These are phyloP conservation scores for bread wheat (Triticum aestivum) DNA, from an alignment of 176 grass and related monocot genomes.

Conservation along the genomic window DNA sequence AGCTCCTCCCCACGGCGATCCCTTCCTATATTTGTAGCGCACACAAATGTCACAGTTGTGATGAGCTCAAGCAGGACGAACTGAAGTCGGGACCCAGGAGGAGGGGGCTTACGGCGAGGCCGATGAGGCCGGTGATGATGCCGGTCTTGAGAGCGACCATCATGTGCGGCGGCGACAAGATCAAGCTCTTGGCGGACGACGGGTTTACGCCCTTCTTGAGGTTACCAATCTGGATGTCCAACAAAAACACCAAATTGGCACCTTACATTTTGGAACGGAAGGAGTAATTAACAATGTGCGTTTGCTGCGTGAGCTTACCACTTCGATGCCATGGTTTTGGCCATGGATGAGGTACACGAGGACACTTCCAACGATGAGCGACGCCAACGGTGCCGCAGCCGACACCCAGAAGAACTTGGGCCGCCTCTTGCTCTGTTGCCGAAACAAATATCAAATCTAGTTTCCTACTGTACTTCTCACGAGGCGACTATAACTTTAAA, in stretches of 20 bases:
- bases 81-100: too few species aligned
- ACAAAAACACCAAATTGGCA: neutral
- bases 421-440: conserved; percentile 42
- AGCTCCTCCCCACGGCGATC: conserved; percentile 45
- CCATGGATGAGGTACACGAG: conserved; percentile 55
- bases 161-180: conserved; percentile 40
- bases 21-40: conserved; percentile 41
- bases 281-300: neutral
- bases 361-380: conserved; percentile 44
- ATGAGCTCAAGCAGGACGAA: neutral
- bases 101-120: conserved; percentile 51
- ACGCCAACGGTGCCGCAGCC: conserved; percentile 46
- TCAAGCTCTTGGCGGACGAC: conserved; percentile 26
- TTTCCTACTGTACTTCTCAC: neutral
- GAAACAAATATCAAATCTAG: neutral
- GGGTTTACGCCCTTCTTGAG: conserved; percentile 66
- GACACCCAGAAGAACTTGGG: conserved; percentile 56
- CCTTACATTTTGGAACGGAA: neutral
- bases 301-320: conserved; percentile 18
- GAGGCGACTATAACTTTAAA: neutral
- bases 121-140: conserved; percentile 51
- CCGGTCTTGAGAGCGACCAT: conserved; percentile 49
- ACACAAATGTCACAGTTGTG: neutral
- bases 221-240: conserved; percentile 40
- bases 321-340: conserved; percentile 51